phyloP scores from a whole-genome alignment of 768 basidiomycete genomes.

The Tricholoma terreum region DNA sequence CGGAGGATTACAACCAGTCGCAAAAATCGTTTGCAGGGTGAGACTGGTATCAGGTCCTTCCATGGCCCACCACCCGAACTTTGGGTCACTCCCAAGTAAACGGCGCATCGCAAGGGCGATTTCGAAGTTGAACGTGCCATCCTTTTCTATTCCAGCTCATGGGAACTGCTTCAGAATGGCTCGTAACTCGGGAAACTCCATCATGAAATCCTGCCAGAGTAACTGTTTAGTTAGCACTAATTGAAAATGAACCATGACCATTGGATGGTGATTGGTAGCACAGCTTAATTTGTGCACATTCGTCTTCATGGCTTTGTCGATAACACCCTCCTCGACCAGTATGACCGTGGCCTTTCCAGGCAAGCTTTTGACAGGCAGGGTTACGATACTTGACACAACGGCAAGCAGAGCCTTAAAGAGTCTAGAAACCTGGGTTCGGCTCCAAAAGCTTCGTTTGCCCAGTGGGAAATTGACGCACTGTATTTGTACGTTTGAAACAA shows the following conservation, averaged over 20 bases:
- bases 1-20: too few relatives aligned
- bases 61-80: background rate
- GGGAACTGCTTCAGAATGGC: background rate
- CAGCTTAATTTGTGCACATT: background rate
- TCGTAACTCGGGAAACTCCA: background rate
- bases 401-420: background rate
- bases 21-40: too few relatives aligned
- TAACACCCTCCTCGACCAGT: too few relatives aligned
- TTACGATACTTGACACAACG: background rate
- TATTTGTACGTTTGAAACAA: too few relatives aligned
- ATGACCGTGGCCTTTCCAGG: background rate
- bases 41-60: background rate
- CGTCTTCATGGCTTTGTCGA: background rate
- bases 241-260: too few relatives aligned
- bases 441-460: too few relatives aligned
- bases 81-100: too few relatives aligned
- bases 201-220: background rate
- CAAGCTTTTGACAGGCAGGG: background rate
- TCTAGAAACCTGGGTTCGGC: background rate
- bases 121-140: too few relatives aligned
- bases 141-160: too few relatives aligned
- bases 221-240: background rate
- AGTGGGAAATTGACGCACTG: too few relatives aligned
- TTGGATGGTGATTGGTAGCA: background rate
- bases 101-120: too few relatives aligned